These are phyloP conservation scores for Lipomyces sp. DNA, from an alignment of 805 yeast species.

Conservation along the genomic window DNA sequence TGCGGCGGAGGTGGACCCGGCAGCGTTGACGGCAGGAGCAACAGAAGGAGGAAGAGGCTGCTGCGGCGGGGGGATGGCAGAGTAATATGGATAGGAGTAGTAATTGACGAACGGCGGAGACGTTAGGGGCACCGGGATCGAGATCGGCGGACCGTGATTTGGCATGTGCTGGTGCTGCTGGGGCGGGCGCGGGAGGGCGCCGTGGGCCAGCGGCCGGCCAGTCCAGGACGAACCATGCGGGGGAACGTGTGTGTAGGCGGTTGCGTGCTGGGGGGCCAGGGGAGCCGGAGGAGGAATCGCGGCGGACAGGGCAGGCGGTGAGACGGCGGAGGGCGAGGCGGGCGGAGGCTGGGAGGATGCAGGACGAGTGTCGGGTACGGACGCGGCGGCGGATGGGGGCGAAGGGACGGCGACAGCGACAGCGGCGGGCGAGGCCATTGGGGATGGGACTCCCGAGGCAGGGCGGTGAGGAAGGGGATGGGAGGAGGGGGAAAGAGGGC, in stretches of 20 bases:
- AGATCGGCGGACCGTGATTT: not conserved
- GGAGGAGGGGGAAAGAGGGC: not conserved
- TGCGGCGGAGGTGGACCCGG: not conserved
- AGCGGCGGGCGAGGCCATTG: not conserved
- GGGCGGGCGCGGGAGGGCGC: not conserved
- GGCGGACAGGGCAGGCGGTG: not conserved
- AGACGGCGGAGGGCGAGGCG: not conserved
- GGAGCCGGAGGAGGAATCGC: slow-evolving; percentile 1
- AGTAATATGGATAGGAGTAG: not conserved
- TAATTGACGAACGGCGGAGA: not conserved
- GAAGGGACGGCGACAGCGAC: not conserved
- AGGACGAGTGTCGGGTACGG: not conserved
- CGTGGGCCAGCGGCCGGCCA: not conserved
- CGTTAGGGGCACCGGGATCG: not conserved
- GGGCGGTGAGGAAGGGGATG: not conserved
- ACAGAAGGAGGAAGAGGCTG: not conserved
- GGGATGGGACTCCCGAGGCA: too few species aligned
- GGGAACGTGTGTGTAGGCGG: not conserved
- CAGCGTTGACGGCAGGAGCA: not conserved
- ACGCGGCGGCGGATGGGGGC: not conserved
- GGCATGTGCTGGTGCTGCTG: not conserved
- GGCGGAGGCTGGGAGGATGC: not conserved
- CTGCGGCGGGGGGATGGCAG: not conserved
- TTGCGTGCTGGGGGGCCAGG: slow-evolving; percentile 2
- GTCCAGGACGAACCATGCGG: not conserved